Conservation (phyloP, 768 basidiomycete genomes). For the Suillus americanus region DNA sequence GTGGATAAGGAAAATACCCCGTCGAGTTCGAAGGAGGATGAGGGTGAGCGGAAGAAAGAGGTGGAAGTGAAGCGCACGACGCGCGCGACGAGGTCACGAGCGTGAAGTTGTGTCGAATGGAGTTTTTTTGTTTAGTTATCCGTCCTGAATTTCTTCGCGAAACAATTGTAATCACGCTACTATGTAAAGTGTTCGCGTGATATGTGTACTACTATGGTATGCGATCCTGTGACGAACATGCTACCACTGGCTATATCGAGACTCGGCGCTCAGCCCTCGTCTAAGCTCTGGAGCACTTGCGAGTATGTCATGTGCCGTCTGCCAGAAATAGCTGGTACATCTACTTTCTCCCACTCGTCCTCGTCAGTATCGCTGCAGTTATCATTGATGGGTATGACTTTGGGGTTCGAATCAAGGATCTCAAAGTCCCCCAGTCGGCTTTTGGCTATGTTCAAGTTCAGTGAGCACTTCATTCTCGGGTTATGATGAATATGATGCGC, state of each 20-base stretch:
- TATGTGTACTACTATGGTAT: no score
- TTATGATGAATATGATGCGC: not conserved
- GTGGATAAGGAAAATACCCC: conserved; percentile 16
- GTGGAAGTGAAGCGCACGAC: conserved; percentile 9
- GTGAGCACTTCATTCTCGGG: not conserved
- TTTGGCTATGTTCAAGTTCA: conserved; percentile 10
- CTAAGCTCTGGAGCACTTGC: conserved; percentile 19
- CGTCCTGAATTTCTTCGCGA: not conserved
- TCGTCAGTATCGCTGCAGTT: conserved; percentile 3
- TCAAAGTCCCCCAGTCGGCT: conserved; percentile 22
- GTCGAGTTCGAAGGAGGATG: conserved; percentile 13
- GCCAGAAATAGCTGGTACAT: conserved; percentile 1
- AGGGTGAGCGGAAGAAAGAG: conserved; percentile 8
- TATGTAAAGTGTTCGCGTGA: not conserved
- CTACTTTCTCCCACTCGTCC: conserved; percentile 25
- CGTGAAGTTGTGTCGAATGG: not conserved
- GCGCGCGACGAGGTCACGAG: conserved; percentile 5
- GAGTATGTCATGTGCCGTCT: conserved; percentile 21
- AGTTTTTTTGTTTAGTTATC: not conserved
- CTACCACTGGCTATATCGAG: not conserved
- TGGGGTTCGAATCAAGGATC: conserved; percentile 18
- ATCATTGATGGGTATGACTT: conserved; percentile 17
- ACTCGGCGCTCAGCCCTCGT: conserved; percentile 4
- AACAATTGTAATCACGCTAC: not conserved
- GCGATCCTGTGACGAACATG: not conserved